Evolutionary conservation across 1,139 yeast species (phyloP), one percentile per base, ranked within the genome.

Genomic region (Hyphopichia buzzinii): DNA sequence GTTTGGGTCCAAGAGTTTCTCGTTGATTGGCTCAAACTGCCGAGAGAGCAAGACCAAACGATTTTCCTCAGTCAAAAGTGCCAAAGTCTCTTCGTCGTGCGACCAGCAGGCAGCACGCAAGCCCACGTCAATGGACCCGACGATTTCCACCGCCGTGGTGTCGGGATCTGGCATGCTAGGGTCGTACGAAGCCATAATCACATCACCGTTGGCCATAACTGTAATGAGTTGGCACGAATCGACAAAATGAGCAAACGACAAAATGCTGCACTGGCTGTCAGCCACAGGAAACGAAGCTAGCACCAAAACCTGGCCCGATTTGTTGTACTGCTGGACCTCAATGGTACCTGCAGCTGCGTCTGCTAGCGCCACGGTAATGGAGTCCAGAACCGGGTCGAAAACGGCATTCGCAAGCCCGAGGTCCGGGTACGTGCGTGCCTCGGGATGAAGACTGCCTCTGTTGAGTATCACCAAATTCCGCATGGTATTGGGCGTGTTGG

Each of bases 71-170:
- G 92, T 81, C n/a, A 84, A 74, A 14, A 94, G 50, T 1, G 83
- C 79, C 41, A 92, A 64, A 1, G 89, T 77, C 54, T 92, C 97
- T 52, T 90, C 96, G 55, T 92, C 97, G 4, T 85, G 83, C 7
- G 96, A 84, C 98, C 98, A 94, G 30, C 64, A 54, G 1, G 96
- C 94, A 15, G 88, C 82, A 27, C 62, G 55, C 12, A 90, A 65
- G 0, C 92, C 94, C 28, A 72, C 77, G 50, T 89, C 97, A 23
- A 92, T 81, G 16, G 90, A 75, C 0, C 97, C 97, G 6, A 85
- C 92, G 39, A 90, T 82, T 52, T 82, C 88, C 22, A 82, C 79
- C 3, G 71, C 46, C 1, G 86, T 73, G 16, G 73, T 59, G 33
- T 76, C 78, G 31, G 71, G 67, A 50, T 82, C 81, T 1, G 77